Conservation (phyloP, 805 yeast species). For the Cyberlindnera euphorbiae region DNA sequence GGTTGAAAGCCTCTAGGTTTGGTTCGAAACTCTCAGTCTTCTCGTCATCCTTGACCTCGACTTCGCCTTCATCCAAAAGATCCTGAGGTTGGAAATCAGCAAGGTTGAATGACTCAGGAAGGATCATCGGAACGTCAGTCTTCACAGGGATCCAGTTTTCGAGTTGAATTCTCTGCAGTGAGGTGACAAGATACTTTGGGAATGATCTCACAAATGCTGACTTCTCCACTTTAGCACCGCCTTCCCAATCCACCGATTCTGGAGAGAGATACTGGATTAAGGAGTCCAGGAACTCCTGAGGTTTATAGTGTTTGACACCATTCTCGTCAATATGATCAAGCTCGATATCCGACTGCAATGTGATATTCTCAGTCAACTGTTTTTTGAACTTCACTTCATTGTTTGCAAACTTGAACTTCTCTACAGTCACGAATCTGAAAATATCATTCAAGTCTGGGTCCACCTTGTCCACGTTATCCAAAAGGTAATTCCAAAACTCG, state of each 20-base stretch:
- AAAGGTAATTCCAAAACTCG: slow-evolving; percentile 72
- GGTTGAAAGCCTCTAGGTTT: slow-evolving; percentile 47
- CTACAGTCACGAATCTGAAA: slow-evolving; percentile 62
- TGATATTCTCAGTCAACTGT: slow-evolving; percentile 58
- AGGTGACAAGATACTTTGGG: slow-evolving; percentile 68
- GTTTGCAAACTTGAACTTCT: slow-evolving; percentile 46
- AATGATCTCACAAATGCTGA: slow-evolving; percentile 47
- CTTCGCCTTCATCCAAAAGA: slow-evolving; percentile 35
- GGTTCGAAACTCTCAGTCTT: slow-evolving; percentile 42
- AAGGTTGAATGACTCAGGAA: slow-evolving; percentile 46
- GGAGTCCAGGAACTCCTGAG: slow-evolving; percentile 34
- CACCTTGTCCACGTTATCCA: slow-evolving; percentile 55
- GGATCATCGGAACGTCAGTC: slow-evolving; percentile 62
- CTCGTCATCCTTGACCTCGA: slow-evolving; percentile 25
- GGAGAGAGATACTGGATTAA: slow-evolving; percentile 47
- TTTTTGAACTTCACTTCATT: slow-evolving; percentile 50
- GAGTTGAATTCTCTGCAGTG: slow-evolving; percentile 74
- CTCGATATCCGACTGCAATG: slow-evolving; percentile 53
- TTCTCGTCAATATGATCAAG: slow-evolving; percentile 34
- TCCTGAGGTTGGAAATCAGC: slow-evolving; percentile 40
- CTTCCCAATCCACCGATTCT: slow-evolving; percentile 52
- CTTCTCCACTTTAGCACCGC: slow-evolving; percentile 14
- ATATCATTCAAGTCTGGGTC: slow-evolving; percentile 35
- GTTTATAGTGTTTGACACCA: slow-evolving; percentile 42
- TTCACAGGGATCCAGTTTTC: slow-evolving; percentile 90